Evolutionary conservation across 2,329 filamentous ascomycete genomes (phyloP).

Genomic region (Ascosphaera aggregata): DNA sequence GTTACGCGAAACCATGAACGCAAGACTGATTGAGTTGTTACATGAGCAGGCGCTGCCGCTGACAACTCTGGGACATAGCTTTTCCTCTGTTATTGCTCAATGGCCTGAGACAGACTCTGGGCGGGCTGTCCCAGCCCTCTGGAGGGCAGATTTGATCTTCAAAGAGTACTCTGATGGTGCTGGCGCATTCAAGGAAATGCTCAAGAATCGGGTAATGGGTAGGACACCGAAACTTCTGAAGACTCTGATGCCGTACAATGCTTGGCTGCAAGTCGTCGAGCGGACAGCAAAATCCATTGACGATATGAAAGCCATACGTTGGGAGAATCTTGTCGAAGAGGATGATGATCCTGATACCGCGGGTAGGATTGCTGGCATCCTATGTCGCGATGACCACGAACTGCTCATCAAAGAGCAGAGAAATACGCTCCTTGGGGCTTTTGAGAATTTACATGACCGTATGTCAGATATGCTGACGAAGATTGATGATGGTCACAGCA

Average conservation of each 20-base stretch:
- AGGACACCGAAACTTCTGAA: constrained; percentile 41
- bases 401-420: constrained; percentile 37
- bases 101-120: constrained; percentile 32
- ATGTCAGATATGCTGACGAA: constrained; percentile 22
- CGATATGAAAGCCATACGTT: constrained; percentile 14
- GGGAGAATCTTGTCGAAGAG: constrained; percentile 18
- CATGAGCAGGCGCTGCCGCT: constrained; percentile 40
- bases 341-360: constrained; percentile 17
- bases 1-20: constrained; percentile 45
- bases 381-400: constrained; percentile 50
- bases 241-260: constrained; percentile 39
- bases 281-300: constrained; percentile 15
- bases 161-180: constrained; percentile 44
- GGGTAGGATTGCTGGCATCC: constrained; percentile 16
- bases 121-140: constrained; percentile 31
- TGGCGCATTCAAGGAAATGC: constrained; percentile 40
- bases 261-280: constrained; percentile 53
- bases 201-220: constrained; percentile 49
- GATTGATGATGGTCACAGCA: constrained; percentile 19
- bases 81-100: constrained; percentile 35
- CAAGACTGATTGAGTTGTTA: constrained; percentile 39
- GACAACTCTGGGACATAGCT: constrained; percentile 38
- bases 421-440: constrained; percentile 31
- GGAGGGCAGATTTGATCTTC: constrained; percentile 41
- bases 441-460: constrained; percentile 26